These are phyloP conservation scores for Saksenaea oblongispora DNA, from an alignment of 371 early-diverging fungal genomes.

Conservation along the genomic window DNA sequence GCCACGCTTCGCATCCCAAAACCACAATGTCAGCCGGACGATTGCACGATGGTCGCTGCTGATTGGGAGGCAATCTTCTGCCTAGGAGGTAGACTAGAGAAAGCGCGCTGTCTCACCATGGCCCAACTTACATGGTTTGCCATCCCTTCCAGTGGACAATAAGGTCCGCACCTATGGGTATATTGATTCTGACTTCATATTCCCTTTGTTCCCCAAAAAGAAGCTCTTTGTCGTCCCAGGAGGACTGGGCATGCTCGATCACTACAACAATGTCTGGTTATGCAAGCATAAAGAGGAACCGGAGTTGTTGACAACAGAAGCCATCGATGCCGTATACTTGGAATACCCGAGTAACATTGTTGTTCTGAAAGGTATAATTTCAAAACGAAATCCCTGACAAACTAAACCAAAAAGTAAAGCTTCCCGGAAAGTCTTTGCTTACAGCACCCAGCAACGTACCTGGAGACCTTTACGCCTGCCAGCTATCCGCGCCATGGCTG, in stretches of 20 bases:
- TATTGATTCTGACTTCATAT: conserved; percentile 6
- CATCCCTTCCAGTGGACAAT: conserved; percentile 22
- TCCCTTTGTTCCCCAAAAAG: too few species aligned
- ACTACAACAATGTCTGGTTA: conserved; percentile 6
- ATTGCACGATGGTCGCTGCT: conserved; percentile 17
- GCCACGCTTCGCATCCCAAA: neutral
- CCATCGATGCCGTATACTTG: conserved; percentile 14
- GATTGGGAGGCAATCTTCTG: conserved; percentile 42
- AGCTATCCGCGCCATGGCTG: conserved; percentile 12
- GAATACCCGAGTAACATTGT: neutral
- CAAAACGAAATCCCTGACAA: too few species aligned
- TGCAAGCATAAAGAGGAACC: neutral
- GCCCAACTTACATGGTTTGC: too few species aligned
- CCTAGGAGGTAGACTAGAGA: conserved; percentile 19
- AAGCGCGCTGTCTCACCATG: neutral
- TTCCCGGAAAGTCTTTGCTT: too few species aligned
- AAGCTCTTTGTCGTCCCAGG: neutral
- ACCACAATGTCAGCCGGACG: neutral
- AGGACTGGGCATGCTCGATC: conserved; percentile 19
- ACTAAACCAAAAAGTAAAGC: too few species aligned
- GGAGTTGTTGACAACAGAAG: neutral
- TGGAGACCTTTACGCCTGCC: conserved; percentile 1
- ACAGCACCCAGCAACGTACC: neutral
- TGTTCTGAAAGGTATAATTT: conserved; percentile 20
- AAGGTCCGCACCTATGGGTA: conserved; percentile 26